Conservation (phyloP, 768 basidiomycete genomes). For the Exidia glandulosa region DNA sequence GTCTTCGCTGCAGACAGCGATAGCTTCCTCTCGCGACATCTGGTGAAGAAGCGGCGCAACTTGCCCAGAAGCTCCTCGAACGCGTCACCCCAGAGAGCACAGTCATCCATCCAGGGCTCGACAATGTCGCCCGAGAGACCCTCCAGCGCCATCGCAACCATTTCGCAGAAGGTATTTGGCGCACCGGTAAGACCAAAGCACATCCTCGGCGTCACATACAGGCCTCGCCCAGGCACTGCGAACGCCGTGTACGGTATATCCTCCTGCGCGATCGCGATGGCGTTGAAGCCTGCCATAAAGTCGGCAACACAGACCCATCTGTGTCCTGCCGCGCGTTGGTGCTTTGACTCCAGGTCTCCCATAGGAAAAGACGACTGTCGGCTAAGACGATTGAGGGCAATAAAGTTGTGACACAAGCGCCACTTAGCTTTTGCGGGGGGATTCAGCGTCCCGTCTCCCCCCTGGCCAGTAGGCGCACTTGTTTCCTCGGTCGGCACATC, state of each 20-base stretch:
- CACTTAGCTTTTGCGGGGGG: conserved; percentile 17
- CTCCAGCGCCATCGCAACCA: conserved; percentile 2
- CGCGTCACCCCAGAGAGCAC: conserved; percentile 19
- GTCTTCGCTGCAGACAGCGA: conserved; percentile 28
- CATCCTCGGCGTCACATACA: conserved; percentile 24
- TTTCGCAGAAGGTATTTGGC: conserved; percentile 21
- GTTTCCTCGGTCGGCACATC: no score
- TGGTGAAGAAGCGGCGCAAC: conserved; percentile 16
- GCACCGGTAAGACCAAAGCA: conserved; percentile 32
- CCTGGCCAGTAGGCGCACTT: no score
- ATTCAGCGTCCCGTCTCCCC: no score
- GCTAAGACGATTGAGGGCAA: no score
- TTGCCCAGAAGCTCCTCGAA: conserved; percentile 19
- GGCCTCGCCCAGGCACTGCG: conserved; percentile 28
- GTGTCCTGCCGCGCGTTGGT: no score
- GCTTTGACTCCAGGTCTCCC: no score
- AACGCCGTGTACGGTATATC: conserved; percentile 20
- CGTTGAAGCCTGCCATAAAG: no score
- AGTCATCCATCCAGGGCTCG: conserved; percentile 31
- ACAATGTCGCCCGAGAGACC: conserved; percentile 9
- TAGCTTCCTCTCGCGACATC: conserved; percentile 18
- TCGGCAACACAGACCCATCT: no score
- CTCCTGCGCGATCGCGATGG: conserved; percentile 8
- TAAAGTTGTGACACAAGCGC: conserved; percentile 30
- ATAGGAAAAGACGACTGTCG: no score